These are phyloP conservation scores for Candida montana DNA, from an alignment of 805 yeast species.

Conservation along the genomic window DNA sequence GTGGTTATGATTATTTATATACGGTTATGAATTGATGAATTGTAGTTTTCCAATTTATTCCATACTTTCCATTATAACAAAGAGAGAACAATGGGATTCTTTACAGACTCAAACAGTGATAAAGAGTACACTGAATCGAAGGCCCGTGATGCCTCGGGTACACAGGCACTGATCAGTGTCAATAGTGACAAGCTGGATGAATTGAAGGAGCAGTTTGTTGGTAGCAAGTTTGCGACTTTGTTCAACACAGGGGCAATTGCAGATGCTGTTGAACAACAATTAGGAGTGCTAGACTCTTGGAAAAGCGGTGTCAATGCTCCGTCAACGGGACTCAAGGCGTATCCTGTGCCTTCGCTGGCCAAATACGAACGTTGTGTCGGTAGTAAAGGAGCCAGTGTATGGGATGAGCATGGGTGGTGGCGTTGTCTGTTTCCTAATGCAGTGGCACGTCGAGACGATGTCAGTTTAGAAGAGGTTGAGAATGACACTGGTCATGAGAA, in stretches of 20 bases:
- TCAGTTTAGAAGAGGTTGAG: conserved; percentile 56
- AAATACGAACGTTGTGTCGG: conserved; percentile 60
- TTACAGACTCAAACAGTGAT: conserved; percentile 12
- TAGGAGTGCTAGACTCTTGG: conserved; percentile 11
- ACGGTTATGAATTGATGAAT: too few species aligned
- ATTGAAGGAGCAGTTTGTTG: conserved; percentile 3
- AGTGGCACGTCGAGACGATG: conserved; percentile 28
- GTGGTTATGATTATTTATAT: neutral
- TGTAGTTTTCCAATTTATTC: too few species aligned
- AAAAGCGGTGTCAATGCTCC: conserved; percentile 9
- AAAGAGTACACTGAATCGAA: conserved; percentile 12
- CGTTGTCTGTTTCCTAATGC: conserved; percentile 76
- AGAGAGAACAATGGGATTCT: conserved; percentile 6
- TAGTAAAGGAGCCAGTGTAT: conserved; percentile 63
- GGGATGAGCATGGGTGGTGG: conserved; percentile 89
- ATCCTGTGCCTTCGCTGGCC: conserved; percentile 51
- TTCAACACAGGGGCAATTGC: conserved; percentile 7
- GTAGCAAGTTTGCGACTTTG: neutral
- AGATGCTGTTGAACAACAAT: conserved; percentile 8
- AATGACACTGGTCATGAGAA: conserved; percentile 36
- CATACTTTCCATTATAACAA: too few species aligned
- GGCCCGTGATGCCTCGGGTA: conserved; percentile 8
- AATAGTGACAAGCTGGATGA: conserved; percentile 2
- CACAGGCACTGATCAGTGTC: neutral
- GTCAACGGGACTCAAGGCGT: conserved; percentile 42